Evolutionary conservation across 202 grass and related monocot species (phyloP).

Genomic region (Schoenoplectus tabernaemontani): DNA sequence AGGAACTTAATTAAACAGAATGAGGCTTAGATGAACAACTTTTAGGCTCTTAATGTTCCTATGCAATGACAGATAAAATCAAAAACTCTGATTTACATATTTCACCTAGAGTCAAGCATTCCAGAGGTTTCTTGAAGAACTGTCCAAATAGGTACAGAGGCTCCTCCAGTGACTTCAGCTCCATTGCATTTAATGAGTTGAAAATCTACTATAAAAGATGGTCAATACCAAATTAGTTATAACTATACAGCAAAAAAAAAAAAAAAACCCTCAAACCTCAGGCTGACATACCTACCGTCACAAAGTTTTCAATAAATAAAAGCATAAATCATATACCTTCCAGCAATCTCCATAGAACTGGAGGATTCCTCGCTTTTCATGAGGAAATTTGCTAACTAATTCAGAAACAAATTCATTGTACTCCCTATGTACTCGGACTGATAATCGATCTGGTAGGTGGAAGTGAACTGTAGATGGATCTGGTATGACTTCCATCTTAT

Average conservation of each 20-base stretch:
- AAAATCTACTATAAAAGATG: conserved; percentile 53
- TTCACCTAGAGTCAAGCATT: conserved; percentile 90
- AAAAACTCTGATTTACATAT: conserved; percentile 2
- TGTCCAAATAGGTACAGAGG: conserved; percentile 24
- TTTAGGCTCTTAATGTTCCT: background rate
- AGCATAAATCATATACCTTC: conserved; percentile 43
- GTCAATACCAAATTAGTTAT: background rate
- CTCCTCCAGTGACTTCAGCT: conserved; percentile 38
- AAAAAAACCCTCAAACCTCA: conserved; percentile 25
- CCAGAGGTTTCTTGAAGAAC: conserved; percentile 81
- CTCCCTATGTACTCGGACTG: conserved; percentile 63
- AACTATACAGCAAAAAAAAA: background rate
- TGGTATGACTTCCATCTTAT: conserved; percentile 83
- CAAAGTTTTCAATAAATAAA: background rate
- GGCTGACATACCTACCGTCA: background rate
- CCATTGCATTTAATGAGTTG: conserved; percentile 80
- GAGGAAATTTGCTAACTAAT: conserved; percentile 70
- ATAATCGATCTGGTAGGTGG: conserved; percentile 67
- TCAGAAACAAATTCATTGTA: conserved; percentile 53
- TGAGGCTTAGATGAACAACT: background rate
- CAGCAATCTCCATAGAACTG: conserved; percentile 80
- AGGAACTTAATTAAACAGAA: background rate
- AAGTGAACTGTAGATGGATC: conserved; percentile 82
- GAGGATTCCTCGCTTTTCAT: conserved; percentile 73
- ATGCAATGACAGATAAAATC: background rate